Conservation (phyloP, 345 rosid species). For the Eucalyptus cloeziana region DNA sequence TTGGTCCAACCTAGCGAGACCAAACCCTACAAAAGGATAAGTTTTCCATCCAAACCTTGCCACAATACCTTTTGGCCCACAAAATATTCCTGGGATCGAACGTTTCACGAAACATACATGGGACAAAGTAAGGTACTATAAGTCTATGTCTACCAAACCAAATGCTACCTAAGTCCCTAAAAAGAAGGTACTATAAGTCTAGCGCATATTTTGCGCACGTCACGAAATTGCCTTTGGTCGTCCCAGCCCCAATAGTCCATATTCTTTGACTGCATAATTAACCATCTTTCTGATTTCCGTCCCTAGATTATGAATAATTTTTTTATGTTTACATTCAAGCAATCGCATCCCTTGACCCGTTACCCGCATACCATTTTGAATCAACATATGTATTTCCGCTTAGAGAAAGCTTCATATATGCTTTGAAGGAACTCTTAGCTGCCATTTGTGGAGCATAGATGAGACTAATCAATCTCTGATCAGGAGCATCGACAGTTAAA, state of each 20-base stretch:
- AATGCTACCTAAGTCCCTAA: background rate
- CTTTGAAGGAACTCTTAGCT: background rate
- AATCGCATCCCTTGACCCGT: background rate
- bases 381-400: background rate
- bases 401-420: background rate
- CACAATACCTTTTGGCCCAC: background rate
- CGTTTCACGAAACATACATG: background rate
- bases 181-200: background rate
- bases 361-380: background rate
- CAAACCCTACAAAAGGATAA: background rate
- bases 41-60: background rate
- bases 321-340: background rate
- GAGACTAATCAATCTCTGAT: background rate
- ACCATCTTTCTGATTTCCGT: background rate
- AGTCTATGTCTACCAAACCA: background rate
- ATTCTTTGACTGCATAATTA: background rate
- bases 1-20: background rate
- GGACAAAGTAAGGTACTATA: background rate
- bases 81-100: background rate
- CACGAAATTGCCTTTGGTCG: background rate
- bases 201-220: background rate
- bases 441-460: background rate
- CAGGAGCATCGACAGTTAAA: background rate
- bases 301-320: background rate
- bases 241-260: background rate